Conservation (phyloP, 345 rosid genomes). For the Pseudoturritis turrita region DNA sequence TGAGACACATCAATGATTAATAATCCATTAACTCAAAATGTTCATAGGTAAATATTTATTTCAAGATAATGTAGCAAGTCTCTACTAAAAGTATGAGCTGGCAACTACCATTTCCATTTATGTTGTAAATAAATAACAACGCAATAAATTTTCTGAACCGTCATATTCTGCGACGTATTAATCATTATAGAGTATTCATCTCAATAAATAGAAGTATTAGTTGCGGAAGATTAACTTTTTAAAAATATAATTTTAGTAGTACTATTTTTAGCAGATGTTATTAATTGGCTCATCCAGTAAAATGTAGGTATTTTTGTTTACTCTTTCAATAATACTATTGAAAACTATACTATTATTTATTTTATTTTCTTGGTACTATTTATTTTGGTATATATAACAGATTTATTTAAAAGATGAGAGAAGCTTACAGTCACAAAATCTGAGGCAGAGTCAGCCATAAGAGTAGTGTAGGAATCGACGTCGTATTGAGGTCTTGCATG, state of each 20-base stretch:
- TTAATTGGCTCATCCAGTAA: background rate
- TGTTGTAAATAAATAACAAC: background rate
- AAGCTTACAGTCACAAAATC: constrained; percentile 40
- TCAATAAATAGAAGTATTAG: background rate
- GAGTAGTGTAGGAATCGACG: constrained; percentile 37
- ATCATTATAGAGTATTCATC: too few species aligned
- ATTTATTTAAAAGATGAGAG: background rate
- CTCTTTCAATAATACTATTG: background rate
- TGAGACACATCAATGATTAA: background rate
- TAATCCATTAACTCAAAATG: background rate
- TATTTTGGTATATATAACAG: background rate
- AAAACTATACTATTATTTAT: too few species aligned
- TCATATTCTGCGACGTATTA: background rate
- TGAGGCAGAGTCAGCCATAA: constrained; percentile 45
- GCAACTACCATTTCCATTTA: background rate
- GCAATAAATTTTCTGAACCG: background rate
- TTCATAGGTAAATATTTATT: background rate
- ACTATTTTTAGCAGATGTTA: background rate
- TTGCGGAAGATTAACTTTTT: background rate
- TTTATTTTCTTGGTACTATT: too few species aligned
- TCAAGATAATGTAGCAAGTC: background rate
- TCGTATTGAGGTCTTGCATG: constrained; percentile 40
- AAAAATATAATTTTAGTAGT: background rate
- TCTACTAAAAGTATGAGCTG: background rate
- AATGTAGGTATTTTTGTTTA: background rate